Conservation (phyloP, 306 rosid genomes). For the Vicia faba region DNA sequence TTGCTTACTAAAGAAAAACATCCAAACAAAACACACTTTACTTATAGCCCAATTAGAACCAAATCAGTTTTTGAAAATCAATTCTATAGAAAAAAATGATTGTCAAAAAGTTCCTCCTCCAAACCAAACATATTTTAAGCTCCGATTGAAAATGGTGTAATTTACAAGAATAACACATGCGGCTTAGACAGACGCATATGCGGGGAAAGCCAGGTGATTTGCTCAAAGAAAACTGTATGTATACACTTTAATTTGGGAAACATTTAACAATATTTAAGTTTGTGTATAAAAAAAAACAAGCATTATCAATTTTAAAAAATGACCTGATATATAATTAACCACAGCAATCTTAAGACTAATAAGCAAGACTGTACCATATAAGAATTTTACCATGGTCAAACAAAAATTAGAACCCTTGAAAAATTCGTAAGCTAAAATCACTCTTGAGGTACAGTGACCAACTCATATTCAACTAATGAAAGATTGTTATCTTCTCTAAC, state of each 20-base stretch:
- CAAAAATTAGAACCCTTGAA: slow-evolving; percentile 39
- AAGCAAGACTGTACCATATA: slow-evolving; percentile 48
- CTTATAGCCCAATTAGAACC: background rate
- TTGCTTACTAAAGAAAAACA: background rate
- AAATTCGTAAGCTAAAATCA: slow-evolving; percentile 41
- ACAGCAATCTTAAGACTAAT: slow-evolving; percentile 35
- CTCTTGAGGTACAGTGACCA: slow-evolving; percentile 75
- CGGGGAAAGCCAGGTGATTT: background rate
- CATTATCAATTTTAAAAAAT: slow-evolving; percentile 22
- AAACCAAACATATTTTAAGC: background rate
- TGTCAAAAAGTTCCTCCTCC: background rate
- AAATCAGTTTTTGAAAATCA: background rate
- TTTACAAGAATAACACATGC: background rate
- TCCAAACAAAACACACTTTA: background rate
- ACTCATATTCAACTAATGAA: slow-evolving; percentile 80
- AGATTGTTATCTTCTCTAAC: slow-evolving; percentile 87
- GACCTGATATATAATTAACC: slow-evolving; percentile 27
- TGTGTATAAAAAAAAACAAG: slow-evolving; percentile 20
- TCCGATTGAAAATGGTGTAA: background rate
- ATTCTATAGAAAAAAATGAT: background rate
- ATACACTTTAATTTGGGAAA: background rate
- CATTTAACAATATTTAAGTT: slow-evolving; percentile 28
- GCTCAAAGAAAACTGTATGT: background rate
- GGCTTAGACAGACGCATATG: background rate
- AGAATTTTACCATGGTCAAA: slow-evolving; percentile 44